Base-by-base conservation (phyloP, 2,329 filamentous ascomycete genomes). In the Fusarium coicis region DNA sequence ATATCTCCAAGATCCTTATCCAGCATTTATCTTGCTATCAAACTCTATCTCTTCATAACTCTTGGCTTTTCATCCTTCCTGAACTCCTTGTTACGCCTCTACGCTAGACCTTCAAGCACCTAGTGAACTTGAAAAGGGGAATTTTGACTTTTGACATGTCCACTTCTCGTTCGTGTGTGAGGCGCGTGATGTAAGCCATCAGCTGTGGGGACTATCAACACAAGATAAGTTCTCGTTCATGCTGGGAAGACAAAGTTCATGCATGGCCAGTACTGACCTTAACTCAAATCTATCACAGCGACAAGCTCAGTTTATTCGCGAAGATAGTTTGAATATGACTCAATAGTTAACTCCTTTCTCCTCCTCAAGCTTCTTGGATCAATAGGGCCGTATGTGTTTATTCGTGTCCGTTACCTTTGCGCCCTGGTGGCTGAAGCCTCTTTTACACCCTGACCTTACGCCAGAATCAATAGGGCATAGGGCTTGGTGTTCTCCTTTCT, bases 261-360 rank as follows among this genome's bases (percentile, higher is more conserved):
- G 15, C 16, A 36, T 12, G n/a, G 10, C 16, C 2, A 15, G 16
- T 19, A 36, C 16, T 7, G 26, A 52, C 2, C 9, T 15, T 10
- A 15, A 34, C 16, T 34, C 6, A 50, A 34, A 12, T 2, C 2
- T 23, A 23, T 23, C 7, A 6, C 18, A 5, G 7, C 6, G 6
- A 10, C 6, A 19, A 10, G 1, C 30, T 26, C n/a, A 36, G 6
- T 2, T 5, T 10, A 2, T 23, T 23, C 8, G 10, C 8, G 2
- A 15, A 2, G 11, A 23, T 10, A 5, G 16, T 2, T 15, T 10
- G 6, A 15, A 3, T 0, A 8, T 19, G 8, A 34, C 11, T 5
- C 4, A 19, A 7, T 19, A 18, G 18, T 7, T 2, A 5, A 11
- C 10, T 37, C 36, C 2, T 37, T 37, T 34, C 4, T 15, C n/a